phyloP scores from a whole-genome alignment of 2,329 filamentous ascomycete genomes.

The Ambrosiella xylebori region DNA sequence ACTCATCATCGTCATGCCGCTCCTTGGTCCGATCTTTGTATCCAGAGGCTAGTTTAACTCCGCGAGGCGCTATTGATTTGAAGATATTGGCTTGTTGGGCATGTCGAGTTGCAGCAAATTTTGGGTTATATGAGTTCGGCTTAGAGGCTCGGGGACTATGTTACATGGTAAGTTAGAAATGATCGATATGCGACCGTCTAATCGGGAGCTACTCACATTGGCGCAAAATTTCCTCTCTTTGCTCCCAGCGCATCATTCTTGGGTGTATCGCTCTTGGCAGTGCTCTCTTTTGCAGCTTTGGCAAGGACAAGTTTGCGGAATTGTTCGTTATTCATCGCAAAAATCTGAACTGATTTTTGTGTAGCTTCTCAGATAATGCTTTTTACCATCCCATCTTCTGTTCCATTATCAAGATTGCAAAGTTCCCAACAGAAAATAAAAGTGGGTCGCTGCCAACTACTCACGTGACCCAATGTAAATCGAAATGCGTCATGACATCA shows the following conservation, averaged over 20 bases:
- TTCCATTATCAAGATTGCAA: too few species aligned
- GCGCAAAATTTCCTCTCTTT: conserved; percentile 3
- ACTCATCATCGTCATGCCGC: conserved; percentile 36
- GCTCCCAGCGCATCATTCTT: neutral
- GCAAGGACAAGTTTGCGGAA: conserved; percentile 63
- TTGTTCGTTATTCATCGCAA: conserved; percentile 79
- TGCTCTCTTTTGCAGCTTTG: conserved; percentile 25
- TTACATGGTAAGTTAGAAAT: neutral
- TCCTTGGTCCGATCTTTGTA: conserved; percentile 68
- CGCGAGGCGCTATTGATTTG: conserved; percentile 65
- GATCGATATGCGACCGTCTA: neutral
- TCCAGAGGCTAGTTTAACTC: conserved; percentile 58
- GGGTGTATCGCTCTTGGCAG: conserved; percentile 11
- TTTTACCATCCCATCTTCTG: too few species aligned
- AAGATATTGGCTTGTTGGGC: conserved; percentile 50
- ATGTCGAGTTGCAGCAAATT: conserved; percentile 35
- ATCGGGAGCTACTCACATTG: conserved; percentile 29
- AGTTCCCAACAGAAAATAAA: too few species aligned
- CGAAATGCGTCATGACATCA: too few species aligned
- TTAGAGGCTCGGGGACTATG: neutral
- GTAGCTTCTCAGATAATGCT: neutral
- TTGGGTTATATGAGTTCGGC: conserved; percentile 22
- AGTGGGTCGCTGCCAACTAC: too few species aligned
- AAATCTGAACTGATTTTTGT: too few species aligned
- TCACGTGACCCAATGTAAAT: conserved; percentile 11